Evolutionary conservation across 2,329 filamentous ascomycete species (phyloP), one percentile per base, ranked within the genome.

Genomic region (Xylariomycetidae sp.): DNA sequence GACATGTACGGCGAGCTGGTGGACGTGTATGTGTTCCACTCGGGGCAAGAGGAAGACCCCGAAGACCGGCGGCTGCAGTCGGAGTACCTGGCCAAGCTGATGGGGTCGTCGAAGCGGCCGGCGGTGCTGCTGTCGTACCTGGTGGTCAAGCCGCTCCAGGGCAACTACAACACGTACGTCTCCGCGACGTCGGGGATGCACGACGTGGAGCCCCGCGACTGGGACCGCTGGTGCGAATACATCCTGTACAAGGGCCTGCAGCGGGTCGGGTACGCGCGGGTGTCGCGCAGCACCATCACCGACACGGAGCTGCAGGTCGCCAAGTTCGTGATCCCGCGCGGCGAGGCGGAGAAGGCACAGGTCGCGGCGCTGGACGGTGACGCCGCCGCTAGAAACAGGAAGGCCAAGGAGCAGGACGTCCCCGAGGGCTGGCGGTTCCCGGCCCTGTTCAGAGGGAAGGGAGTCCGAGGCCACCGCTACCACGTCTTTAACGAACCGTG

Each of bases 141-240:
- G 0, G 92, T 98, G 27, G 94, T 86, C 15, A 86, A 84, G 59
- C 92, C 92, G 0, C 71, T 83, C 5, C 68, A 95, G 64, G 92
- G 92, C 41, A 98, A 98, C 57, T 98, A 98, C 67, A 90, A 96
- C 58, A 95, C 81, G 0, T 96, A 94, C 50, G 92, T 96, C 16
- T 86, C 86, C 36, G 74, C 87, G 33, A 67, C 68, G 37, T 94
- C 85, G 38, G 86, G 88, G 8, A 98, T 98, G 92, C 80, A 85
- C 52, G 92, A 98, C 53, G 92, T 98, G 31, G 92, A 98, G 53
- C 76, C 81, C 0, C 80, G 71, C 3, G 92, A 98, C 58, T 95
- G 88, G 88, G 92, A 98, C 59, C 72, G 92, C 35, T 98, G 92
- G 92, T 98, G 92, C 67, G 90, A 98, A 67, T 98, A 98, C 61